Evolutionary conservation across 169 alveolate species (phyloP).

Genomic region (Theileria parva): DNA sequence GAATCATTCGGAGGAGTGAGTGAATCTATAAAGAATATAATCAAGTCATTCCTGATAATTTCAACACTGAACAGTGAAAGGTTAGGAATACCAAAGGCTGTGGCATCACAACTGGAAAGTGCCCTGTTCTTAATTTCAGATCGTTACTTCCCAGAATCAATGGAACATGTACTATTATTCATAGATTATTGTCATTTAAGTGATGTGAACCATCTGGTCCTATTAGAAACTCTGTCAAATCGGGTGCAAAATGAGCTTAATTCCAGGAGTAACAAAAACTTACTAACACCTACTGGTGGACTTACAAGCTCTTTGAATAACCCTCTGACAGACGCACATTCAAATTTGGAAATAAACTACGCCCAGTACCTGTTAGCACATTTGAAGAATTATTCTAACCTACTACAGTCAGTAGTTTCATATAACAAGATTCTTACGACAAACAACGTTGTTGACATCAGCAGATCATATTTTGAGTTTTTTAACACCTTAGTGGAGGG

Average conservation of each 20-base stretch:
- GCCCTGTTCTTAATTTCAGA: constrained; percentile 46
- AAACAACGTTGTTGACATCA: constrained; percentile 19
- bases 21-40: constrained; percentile 25
- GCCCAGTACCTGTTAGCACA: constrained; percentile 26
- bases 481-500: constrained; percentile 20
- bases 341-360: constrained; percentile 44
- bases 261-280: constrained; percentile 15
- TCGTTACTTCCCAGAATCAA: constrained; percentile 47
- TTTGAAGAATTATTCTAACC: constrained; percentile 25
- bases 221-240: constrained; percentile 29
- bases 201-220: constrained; percentile 32
- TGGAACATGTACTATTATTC: constrained; percentile 44
- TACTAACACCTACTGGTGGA: neutral
- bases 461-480: constrained; percentile 43
- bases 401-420: constrained; percentile 25
- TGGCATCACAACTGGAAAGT: constrained; percentile 53
- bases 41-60: constrained; percentile 46
- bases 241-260: constrained; percentile 37
- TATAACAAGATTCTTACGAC: constrained; percentile 13
- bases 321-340: constrained; percentile 37
- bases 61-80: constrained; percentile 34
- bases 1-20: constrained; percentile 63
- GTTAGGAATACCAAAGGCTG: constrained; percentile 27
- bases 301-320: constrained; percentile 26
- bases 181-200: constrained; percentile 60